phyloP scores from a whole-genome alignment of 495 filamentous ascomycete genomes.

The Daldinia loculata region DNA sequence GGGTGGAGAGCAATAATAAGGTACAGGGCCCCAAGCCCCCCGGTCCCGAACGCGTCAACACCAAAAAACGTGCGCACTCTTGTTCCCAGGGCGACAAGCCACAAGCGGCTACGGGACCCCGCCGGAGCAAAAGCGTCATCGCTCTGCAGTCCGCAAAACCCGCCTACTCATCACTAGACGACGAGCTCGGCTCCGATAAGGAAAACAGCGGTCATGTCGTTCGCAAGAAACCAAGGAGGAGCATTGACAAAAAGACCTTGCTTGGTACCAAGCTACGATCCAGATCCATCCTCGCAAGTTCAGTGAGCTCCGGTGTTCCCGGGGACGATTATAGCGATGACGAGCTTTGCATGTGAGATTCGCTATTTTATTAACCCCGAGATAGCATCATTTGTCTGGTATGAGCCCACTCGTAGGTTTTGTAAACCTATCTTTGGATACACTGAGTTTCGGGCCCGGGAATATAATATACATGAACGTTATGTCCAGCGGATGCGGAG shows the following conservation, averaged over 20 bases:
- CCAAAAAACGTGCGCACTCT: constrained; percentile 39
- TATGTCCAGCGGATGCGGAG: constrained; percentile 12
- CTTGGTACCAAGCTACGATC: constrained; percentile 21
- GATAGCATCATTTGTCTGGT: background rate
- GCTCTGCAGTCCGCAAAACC: background rate
- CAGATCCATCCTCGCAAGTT: constrained; percentile 27
- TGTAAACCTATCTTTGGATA: constrained; percentile 15
- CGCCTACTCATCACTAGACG: constrained; percentile 7
- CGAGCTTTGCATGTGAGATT: constrained; percentile 49
- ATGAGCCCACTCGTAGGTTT: background rate
- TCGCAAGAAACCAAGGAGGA: constrained; percentile 40
- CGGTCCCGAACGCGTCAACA: constrained; percentile 19
- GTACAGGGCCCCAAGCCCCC: constrained; percentile 6
- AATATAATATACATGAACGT: constrained; percentile 19
- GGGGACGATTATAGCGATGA: constrained; percentile 48
- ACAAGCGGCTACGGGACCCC: constrained; percentile 5
- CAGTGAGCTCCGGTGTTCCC: constrained; percentile 13
- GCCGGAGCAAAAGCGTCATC: constrained; percentile 4
- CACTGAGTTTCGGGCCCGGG: constrained; percentile 1
- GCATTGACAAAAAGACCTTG: constrained; percentile 24
- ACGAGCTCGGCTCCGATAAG: constrained; percentile 37
- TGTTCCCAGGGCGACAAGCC: constrained; percentile 19
- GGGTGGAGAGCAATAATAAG: constrained; percentile 10
- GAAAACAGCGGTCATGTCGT: constrained; percentile 29
- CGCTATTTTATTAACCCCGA: background rate